These are phyloP conservation scores for Golubevia sp. DNA, from an alignment of 1,284 basidiomycete genomes.

Conservation along the genomic window DNA sequence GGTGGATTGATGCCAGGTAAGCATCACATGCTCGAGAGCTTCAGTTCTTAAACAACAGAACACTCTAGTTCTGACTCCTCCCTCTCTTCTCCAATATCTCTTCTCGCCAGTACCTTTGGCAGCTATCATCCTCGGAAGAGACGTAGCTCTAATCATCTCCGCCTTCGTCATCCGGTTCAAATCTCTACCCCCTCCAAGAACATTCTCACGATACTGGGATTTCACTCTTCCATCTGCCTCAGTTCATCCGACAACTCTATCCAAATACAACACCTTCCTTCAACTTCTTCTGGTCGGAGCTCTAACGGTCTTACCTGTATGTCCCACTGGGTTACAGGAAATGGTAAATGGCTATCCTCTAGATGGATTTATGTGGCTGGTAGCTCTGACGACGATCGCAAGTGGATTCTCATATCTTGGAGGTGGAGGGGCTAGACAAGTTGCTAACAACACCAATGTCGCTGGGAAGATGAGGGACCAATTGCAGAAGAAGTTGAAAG, in stretches of 20 bases:
- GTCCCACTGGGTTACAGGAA: constrained; percentile 64
- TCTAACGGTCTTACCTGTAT: constrained; percentile 81
- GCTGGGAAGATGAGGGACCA: neutral
- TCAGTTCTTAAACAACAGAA: no score
- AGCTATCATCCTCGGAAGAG: constrained; percentile 83
- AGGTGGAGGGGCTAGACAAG: neutral
- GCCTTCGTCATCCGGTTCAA: constrained; percentile 94
- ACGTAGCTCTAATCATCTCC: constrained; percentile 81
- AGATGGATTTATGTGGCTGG: neutral
- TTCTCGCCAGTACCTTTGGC: constrained; percentile 75
- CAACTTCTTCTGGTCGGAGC: constrained; percentile 87
- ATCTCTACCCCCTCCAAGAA: constrained; percentile 86
- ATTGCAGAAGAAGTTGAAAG: constrained; percentile 7
- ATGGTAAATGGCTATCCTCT: neutral
- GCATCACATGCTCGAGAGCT: constrained; percentile 14
- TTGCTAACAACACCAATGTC: neutral
- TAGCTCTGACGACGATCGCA: constrained; percentile 1
- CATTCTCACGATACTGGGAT: constrained; percentile 88
- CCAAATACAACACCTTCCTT: constrained; percentile 83
- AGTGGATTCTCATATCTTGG: neutral
- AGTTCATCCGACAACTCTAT: constrained; percentile 84
- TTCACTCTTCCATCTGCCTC: constrained; percentile 91
- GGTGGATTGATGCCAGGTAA: constrained; percentile 82
- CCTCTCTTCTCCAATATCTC: neutral
- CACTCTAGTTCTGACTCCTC: no score